Conservation (phyloP, 2,329 filamentous ascomycete genomes). For the Neopestalotiopsis rosae region DNA sequence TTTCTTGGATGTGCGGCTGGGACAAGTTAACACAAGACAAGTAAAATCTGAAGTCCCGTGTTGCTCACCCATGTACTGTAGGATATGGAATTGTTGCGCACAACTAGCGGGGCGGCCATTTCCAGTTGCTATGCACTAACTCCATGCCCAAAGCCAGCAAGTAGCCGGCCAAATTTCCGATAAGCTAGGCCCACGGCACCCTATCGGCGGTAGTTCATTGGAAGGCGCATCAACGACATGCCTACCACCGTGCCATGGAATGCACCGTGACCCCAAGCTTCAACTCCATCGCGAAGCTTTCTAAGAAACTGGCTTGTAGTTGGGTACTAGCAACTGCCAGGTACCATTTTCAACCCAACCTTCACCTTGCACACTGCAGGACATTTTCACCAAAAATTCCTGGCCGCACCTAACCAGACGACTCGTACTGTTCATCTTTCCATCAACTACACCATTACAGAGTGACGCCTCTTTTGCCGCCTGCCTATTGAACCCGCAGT, state of each 20-base stretch:
- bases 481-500: not conserved
- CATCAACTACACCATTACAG: not conserved
- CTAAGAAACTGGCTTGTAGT: not conserved
- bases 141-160: not conserved
- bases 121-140: not conserved
- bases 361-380: not conserved
- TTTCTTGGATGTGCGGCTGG: too few relatives aligned
- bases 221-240: not conserved
- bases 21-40: too few relatives aligned
- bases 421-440: too few relatives aligned
- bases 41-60: too few relatives aligned
- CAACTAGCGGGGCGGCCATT: not conserved
- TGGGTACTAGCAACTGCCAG: too few relatives aligned
- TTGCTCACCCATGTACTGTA: too few relatives aligned
- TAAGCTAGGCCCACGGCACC: not conserved
- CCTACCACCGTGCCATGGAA: too few relatives aligned
- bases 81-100: not conserved
- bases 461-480: not conserved
- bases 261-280: not conserved
- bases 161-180: not conserved
- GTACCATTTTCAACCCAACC: not conserved
- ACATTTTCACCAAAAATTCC: too few relatives aligned
- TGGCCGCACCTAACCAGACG: too few relatives aligned
- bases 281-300: not conserved
- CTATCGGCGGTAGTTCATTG: constrained; percentile 6